Evolutionary conservation across 1,284 basidiomycete genomes (phyloP), one percentile per base, ranked within the genome.

Genomic region (Puccinia triticina): DNA sequence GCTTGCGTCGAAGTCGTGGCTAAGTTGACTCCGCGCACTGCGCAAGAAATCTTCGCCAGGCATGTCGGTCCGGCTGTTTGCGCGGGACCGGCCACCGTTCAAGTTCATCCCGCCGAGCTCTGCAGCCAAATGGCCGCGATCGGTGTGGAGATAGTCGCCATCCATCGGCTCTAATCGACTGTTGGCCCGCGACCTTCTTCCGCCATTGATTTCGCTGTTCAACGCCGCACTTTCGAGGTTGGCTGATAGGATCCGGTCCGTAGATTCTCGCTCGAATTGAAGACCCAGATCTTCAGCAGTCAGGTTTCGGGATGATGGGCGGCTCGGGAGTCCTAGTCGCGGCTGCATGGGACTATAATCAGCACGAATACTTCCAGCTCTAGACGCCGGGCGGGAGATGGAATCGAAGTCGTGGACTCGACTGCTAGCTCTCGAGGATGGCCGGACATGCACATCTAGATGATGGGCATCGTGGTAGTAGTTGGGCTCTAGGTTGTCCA

Each of bases 241-340:
- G 32, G 78, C 69, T 46, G 78, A 71, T 26, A 81, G 53, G 29
- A 71, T 37, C 11, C 43, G 69, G 5, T 55, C 71, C 18, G 53
- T 43, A 2, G 53, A 14, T 40, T 71, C 57, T 71, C 48, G 34
- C 34, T 32, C 61, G 53, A 71, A 59, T 40, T 57, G 48, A 57
- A 79, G 71, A 8, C 78, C 78, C 48, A 81, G 43, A 66, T 81
- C 78, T 74, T 81, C 78, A 26, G 57, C 71, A 23, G 78, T 81
- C 57, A 81, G 53, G 43, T 81, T 81, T 37, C 78, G 78, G 46
- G 78, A 81, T 14, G 78, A 67, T 29, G 78, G 78, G 64, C 78
- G 69, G 29, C 67, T 73, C 11, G 78, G 78, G 46, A 81, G 67
- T 23, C 78, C 69, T 26, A 81, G 46, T 26, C 55, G 50, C 8